A percentile compares a stretch with the other conserved stretches of the same genome.
Evolutionary conservation across 495 filamentous ascomycete genomes (phyloP).

Genomic region (Tricharina praecox): DNA sequence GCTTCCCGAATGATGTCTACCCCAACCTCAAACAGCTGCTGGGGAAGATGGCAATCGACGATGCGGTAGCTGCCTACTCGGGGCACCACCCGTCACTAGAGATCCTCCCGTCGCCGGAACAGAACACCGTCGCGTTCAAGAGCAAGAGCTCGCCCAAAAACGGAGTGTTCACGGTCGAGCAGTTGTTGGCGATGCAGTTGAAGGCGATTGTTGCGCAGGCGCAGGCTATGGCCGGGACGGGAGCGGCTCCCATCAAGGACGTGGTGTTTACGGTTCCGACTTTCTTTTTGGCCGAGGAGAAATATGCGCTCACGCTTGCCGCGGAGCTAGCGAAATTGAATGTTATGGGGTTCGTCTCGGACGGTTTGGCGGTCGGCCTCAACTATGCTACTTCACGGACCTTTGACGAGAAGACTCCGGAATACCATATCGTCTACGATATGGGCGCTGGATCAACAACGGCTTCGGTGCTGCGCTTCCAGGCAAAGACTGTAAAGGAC

Average conservation of each 20-base stretch:
- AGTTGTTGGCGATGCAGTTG: slow-evolving; percentile 91
- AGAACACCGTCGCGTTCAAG: slow-evolving; percentile 57
- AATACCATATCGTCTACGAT: slow-evolving; percentile 86
- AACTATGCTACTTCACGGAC: slow-evolving; percentile 86
- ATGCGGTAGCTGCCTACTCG: slow-evolving; percentile 48
- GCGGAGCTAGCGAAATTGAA: slow-evolving; percentile 76
- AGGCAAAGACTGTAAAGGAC: slow-evolving; percentile 77
- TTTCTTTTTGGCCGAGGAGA: slow-evolving; percentile 81
- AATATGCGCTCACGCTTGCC: slow-evolving; percentile 61
- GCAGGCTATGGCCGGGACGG: slow-evolving; percentile 66
- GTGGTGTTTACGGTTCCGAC: slow-evolving; percentile 81
- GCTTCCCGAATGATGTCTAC: slow-evolving; percentile 87
- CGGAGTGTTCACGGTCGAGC: slow-evolving; percentile 68
- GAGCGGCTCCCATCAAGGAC: slow-evolving; percentile 47
- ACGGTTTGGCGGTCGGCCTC: slow-evolving; percentile 80
- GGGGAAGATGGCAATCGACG: slow-evolving; percentile 48
- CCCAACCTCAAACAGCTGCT: slow-evolving; percentile 78
- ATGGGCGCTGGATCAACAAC: slow-evolving; percentile 97
- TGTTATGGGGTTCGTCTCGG: slow-evolving; percentile 67
- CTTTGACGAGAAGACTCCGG: slow-evolving; percentile 80
- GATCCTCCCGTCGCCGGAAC: slow-evolving; percentile 37
- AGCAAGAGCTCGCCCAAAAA: slow-evolving; percentile 48
- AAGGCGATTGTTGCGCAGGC: slow-evolving; percentile 77
- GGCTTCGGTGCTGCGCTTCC: slow-evolving; percentile 82
- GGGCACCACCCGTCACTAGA: slow-evolving; percentile 53